phyloP scores from a whole-genome alignment of 2,329 filamentous ascomycete species.

The Exophiala alcalophila region DNA sequence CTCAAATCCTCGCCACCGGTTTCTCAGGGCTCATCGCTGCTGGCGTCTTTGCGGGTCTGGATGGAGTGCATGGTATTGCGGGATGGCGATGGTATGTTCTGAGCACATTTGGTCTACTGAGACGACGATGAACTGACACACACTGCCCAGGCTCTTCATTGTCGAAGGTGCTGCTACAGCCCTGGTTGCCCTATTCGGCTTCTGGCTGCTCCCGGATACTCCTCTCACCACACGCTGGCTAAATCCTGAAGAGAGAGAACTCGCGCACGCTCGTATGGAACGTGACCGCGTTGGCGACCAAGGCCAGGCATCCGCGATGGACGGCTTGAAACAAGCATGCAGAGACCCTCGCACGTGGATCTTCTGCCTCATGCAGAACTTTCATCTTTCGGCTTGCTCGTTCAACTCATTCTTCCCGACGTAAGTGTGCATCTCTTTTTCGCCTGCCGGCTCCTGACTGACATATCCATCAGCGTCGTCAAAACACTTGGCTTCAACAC shows the following conservation, averaged over 20 bases:
- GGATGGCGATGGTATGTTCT: constrained; percentile 64
- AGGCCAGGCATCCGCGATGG: constrained; percentile 38
- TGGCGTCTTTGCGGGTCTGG: constrained; percentile 57
- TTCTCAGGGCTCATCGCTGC: constrained; percentile 59
- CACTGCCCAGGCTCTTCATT: too few relatives aligned
- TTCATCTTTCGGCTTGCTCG: constrained; percentile 8
- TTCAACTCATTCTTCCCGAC: constrained; percentile 55
- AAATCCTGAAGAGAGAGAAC: constrained; percentile 34
- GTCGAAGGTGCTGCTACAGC: constrained; percentile 53
- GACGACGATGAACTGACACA: too few relatives aligned
- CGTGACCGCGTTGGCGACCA: constrained; percentile 12
- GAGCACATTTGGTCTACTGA: too few relatives aligned
- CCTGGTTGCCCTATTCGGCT: constrained; percentile 39
- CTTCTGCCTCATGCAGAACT: constrained; percentile 40
- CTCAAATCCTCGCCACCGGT: constrained; percentile 58
- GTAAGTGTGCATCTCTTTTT: too few relatives aligned
- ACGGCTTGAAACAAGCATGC: constrained; percentile 52
- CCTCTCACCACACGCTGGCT: constrained; percentile 39
- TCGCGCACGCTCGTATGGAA: constrained; percentile 43
- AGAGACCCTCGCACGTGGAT: constrained; percentile 41
- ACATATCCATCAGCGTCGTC: too few relatives aligned
- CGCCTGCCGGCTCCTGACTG: too few relatives aligned
- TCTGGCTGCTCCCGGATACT: constrained; percentile 43
- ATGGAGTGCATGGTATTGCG: constrained; percentile 52
- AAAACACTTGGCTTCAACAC: constrained; percentile 44